A percentile compares a stretch with the other conserved stretches of the same genome.
phyloP scores from a whole-genome alignment of 2,329 filamentous ascomycete species.

The Aspergillus neotritici region DNA sequence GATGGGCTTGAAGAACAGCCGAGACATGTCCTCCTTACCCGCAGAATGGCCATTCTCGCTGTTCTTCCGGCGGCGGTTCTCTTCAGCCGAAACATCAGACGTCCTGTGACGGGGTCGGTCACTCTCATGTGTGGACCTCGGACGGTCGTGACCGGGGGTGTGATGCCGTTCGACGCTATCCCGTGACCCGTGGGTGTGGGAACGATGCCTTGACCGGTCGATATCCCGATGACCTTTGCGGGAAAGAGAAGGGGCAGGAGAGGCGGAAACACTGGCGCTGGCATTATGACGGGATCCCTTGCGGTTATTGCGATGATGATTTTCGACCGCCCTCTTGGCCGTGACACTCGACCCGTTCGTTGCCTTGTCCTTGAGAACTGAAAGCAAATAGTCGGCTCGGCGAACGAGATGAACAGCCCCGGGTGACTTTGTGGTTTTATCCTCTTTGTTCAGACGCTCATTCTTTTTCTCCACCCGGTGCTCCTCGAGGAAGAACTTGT shows the following conservation, averaged over 20 bases:
- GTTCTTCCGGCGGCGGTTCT: constrained; percentile 31
- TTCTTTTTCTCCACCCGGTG: constrained; percentile 98
- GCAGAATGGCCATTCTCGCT: constrained; percentile 33
- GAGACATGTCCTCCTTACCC: constrained; percentile 36
- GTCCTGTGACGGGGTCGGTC: constrained; percentile 29
- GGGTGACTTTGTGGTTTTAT: constrained; percentile 64
- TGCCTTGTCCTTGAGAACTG: constrained; percentile 85
- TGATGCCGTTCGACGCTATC: constrained; percentile 40
- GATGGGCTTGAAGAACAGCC: constrained; percentile 44
- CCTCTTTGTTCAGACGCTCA: constrained; percentile 65
- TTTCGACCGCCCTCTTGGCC: constrained; percentile 76
- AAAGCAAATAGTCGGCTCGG: constrained; percentile 88
- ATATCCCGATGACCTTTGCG: constrained; percentile 40
- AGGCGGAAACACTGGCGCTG: constrained; percentile 40
- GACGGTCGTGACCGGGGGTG: constrained; percentile 40
- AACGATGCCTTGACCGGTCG: constrained; percentile 39
- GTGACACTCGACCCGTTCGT: constrained; percentile 58
- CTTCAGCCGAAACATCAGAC: constrained; percentile 32
- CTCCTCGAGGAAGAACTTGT: constrained; percentile 95
- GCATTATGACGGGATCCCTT: constrained; percentile 46
- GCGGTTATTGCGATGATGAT: constrained; percentile 93
- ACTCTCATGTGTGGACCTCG: constrained; percentile 28
- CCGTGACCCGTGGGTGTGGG: constrained; percentile 36
- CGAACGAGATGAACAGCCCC: constrained; percentile 96
- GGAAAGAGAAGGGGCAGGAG: constrained; percentile 38